These are phyloP conservation scores for Coprinopsis strossmayeri DNA, from an alignment of 768 basidiomycete species.

Conservation along the genomic window DNA sequence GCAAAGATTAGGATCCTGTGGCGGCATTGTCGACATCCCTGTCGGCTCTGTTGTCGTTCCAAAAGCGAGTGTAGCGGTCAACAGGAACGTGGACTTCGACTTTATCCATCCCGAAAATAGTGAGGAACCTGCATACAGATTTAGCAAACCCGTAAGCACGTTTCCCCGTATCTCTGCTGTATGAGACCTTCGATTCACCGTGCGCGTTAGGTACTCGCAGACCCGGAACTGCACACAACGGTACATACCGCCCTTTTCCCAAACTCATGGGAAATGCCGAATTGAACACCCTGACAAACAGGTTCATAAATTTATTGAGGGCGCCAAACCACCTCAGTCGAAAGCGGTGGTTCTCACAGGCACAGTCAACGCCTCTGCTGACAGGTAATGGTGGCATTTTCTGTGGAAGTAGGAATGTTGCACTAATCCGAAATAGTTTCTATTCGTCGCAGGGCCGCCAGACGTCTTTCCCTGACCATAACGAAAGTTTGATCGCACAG, in stretches of 20 bases:
- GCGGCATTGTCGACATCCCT: conserved; percentile 57
- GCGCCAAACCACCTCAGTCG: conserved; percentile 34
- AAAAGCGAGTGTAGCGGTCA: conserved; percentile 58
- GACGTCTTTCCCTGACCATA: conserved; percentile 75
- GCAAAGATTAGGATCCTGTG: conserved; percentile 74
- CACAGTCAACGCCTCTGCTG: conserved; percentile 71
- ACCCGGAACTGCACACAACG: conserved; percentile 41
- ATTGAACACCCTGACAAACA: conserved; percentile 19
- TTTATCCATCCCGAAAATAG: conserved; percentile 41
- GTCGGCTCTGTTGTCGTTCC: conserved; percentile 78
- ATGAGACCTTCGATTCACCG: conserved; percentile 8
- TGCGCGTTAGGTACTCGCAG: conserved; percentile 64
- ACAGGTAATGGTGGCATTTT: conserved; percentile 59
- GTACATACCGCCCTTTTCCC: conserved; percentile 27
- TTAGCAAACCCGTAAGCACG: conserved; percentile 55
- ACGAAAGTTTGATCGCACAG: conserved; percentile 52
- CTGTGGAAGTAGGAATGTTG: neutral
- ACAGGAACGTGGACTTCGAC: conserved; percentile 73
- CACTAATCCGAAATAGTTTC: conserved; percentile 40
- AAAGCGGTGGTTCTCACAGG: conserved; percentile 33
- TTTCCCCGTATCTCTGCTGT: conserved; percentile 5
- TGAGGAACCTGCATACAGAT: conserved; percentile 49
- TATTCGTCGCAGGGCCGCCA: conserved; percentile 84
- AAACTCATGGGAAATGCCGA: neutral
- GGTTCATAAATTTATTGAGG: conserved; percentile 40